Percentiles rank a stretch among this genome's conserved stretches.
Evolutionary conservation across 2,329 filamentous ascomycete species (phyloP).

Genomic region (Trichophyton mentagrophytes): DNA sequence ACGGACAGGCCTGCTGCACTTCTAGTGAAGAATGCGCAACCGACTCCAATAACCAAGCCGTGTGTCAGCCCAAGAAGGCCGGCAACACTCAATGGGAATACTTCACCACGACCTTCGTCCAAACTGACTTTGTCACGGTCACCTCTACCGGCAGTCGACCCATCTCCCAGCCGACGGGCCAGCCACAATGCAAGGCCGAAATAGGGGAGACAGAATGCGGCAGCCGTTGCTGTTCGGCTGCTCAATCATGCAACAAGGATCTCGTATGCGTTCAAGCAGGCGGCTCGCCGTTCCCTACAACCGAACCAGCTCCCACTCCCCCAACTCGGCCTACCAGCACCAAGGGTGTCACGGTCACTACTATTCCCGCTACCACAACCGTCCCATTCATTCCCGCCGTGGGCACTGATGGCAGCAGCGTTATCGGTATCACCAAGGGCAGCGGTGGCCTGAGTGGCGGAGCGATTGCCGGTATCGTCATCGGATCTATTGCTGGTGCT

Average conservation of each 20-base stretch:
- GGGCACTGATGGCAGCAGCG: conserved; percentile 29
- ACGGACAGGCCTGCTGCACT: conserved; percentile 39
- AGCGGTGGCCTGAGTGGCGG: conserved; percentile 35
- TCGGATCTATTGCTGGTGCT: conserved; percentile 35
- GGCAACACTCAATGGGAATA: conserved; percentile 40
- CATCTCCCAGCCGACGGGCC: conserved; percentile 16
- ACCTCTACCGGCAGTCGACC: conserved; percentile 43
- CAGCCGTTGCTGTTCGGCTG: conserved; percentile 32
- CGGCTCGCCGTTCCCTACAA: conserved; percentile 30
- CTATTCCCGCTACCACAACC: conserved; percentile 28
- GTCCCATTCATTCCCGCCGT: conserved; percentile 35
- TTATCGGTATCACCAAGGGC: conserved; percentile 23
- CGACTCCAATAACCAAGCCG: conserved; percentile 36
- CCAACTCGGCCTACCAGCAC: conserved; percentile 35
- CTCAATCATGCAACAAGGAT: conserved; percentile 30
- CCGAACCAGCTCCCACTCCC: conserved; percentile 24
- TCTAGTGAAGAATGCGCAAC: conserved; percentile 38
- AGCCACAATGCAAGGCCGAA: conserved; percentile 35
- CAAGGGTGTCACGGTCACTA: conserved; percentile 33
- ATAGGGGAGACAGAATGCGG: conserved; percentile 35
- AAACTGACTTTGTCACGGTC: conserved; percentile 42
- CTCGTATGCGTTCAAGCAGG: conserved; percentile 28
- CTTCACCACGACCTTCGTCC: conserved; percentile 44
- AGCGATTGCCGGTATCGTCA: conserved; percentile 41
- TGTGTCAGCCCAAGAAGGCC: conserved; percentile 26